Conservation (phyloP, 768 basidiomycete species). For the Rhizopogon rudus region DNA sequence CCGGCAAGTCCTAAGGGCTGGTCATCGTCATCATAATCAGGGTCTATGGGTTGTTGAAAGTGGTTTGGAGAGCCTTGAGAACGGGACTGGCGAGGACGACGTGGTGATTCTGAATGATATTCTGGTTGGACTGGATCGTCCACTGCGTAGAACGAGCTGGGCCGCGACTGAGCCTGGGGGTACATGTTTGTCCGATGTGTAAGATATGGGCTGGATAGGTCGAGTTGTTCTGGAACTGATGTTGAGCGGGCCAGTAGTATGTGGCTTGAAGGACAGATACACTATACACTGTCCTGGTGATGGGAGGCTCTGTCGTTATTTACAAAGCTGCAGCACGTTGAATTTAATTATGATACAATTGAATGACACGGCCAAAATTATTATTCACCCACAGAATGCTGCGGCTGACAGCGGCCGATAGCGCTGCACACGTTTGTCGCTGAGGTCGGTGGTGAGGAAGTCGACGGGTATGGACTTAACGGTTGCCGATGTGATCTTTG, state of each 20-base stretch:
- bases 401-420: slow-evolving; percentile 1
- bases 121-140: slow-evolving; percentile 10
- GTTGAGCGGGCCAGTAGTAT: not conserved
- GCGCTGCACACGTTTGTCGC: not conserved
- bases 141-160: slow-evolving; percentile 30
- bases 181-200: slow-evolving; percentile 16
- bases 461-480: not conserved
- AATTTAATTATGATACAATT: not conserved
- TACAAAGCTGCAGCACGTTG: not conserved
- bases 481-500: not conserved
- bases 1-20: slow-evolving; percentile 27
- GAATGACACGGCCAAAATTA: not conserved
- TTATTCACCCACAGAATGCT: not conserved
- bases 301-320: not conserved
- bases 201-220: not conserved
- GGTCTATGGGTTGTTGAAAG: slow-evolving; percentile 24
- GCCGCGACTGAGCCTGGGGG: slow-evolving; percentile 29
- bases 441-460: not conserved
- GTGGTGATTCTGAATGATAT: slow-evolving; percentile 7
- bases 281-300: not conserved
- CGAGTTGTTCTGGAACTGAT: not conserved
- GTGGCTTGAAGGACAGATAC: not conserved
- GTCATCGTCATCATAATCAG: slow-evolving; percentile 35
- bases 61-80: slow-evolving; percentile 13
- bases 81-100: slow-evolving; percentile 16